Base-by-base conservation (phyloP, 106 monocot genomes). In the Dendrobium officinale region DNA sequence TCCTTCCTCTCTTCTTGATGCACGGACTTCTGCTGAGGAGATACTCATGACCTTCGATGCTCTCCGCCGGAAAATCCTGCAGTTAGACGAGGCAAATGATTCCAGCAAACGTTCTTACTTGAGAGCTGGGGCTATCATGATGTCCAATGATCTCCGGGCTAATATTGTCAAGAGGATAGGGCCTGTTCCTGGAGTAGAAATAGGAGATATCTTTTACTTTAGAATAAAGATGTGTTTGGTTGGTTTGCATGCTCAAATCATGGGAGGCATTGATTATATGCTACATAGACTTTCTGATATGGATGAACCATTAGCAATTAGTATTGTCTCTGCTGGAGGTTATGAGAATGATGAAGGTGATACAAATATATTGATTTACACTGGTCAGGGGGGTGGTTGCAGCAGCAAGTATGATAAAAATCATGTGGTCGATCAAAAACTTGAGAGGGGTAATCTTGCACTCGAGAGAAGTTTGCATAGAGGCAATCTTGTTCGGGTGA, bases 121-220 rank as follows among this genome's bases (percentile, higher is more conserved):
- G 82, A 93, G 84, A 45, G 89, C 91, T 26, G 88, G 86, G 19
- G 67, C 83, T 64, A 85, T 87, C 40, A 88, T 95, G 95, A 77
- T 80, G 82, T 73, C 68, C 37, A 85, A 78, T 40, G 79, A 91
- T 55, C 79, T 93, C 4, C 51, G 88, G 13, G 87, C 85, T 10
- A 95, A 93, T 80, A 58, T 74, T 8, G 84, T 48, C 29, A 93
- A 91, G 80, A 83, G 90, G 10, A 79, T 93, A 40, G 95, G 95
- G 42, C 22, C 76, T 0, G 80, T 95, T 17, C 89, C 93, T 24
- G 95, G 93, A 19, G 78, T 93, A 47, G 84, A 90, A 41, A 64
- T 93, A 43, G 96, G 96, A 19, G 96, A 96, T 72, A 85, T 93
- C 18, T 95, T 93, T 79, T 95, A 86, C 79, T 93, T 89, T 78